Evolutionary conservation across 176 grass and related monocot genomes (phyloP).

Genomic region (Rhynchospora pubera): DNA sequence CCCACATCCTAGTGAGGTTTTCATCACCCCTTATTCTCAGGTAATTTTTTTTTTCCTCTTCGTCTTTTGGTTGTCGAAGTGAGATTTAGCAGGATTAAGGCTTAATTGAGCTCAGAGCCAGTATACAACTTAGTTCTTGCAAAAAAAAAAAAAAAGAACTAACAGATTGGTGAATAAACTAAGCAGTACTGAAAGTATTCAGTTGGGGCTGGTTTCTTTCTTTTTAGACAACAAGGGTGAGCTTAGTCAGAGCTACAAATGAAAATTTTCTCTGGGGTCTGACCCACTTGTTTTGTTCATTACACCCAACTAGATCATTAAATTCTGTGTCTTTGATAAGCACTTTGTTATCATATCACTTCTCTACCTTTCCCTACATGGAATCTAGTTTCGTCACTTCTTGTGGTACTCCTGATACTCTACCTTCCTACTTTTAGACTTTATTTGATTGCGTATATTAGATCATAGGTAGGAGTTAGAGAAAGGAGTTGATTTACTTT

Average conservation of each 20-base stretch:
- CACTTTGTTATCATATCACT: neutral
- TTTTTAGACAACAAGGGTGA: neutral
- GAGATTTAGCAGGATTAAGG: neutral
- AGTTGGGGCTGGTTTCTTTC: neutral
- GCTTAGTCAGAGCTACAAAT: neutral
- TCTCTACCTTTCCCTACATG: neutral
- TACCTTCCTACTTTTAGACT: neutral
- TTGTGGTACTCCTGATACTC: neutral
- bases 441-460: neutral
- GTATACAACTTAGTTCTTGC: neutral
- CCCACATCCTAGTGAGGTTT: conserved; percentile 96
- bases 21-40: conserved; percentile 95
- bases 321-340: neutral
- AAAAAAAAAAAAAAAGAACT: neutral
- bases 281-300: neutral
- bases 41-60: conserved; percentile 21
- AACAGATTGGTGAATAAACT: neutral
- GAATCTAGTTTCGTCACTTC: neutral
- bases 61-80: neutral
- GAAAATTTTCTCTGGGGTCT: neutral
- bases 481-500: neutral
- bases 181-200: neutral
- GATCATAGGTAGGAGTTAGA: neutral
- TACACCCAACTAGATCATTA: neutral
- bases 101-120: neutral